Conservation (phyloP, 257 asterid genomes). For the Solanum pinnatisectum region DNA sequence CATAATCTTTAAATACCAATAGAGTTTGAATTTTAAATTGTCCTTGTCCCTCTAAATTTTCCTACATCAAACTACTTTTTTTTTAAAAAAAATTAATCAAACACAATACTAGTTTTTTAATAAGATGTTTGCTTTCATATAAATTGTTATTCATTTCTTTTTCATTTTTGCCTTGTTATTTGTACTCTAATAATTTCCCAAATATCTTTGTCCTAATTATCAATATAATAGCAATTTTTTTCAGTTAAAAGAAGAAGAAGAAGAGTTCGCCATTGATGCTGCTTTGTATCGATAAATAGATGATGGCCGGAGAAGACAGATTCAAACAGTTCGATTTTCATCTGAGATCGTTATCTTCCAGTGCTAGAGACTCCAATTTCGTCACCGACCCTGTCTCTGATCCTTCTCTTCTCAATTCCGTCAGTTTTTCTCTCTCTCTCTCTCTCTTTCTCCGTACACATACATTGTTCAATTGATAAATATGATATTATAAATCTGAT, state of each 20-base stretch:
- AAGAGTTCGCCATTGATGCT: neutral
- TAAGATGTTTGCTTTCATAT: neutral
- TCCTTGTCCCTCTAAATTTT: neutral
- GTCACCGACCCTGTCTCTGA: conserved; percentile 65
- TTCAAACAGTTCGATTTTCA: conserved; percentile 63
- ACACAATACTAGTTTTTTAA: neutral
- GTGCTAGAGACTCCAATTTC: conserved; percentile 70
- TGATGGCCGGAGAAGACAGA: conserved; percentile 19
- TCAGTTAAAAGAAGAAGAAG: neutral
- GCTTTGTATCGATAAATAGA: neutral
- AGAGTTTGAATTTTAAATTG: neutral
- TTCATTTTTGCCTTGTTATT: too few relatives aligned
- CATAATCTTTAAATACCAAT: too few relatives aligned
- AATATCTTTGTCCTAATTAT: neutral
- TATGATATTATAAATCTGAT: neutral
- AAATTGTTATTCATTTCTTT: neutral
- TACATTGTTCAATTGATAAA: neutral
- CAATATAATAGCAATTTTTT: too few relatives aligned
- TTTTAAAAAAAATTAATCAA: too few relatives aligned
- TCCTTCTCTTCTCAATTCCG: conserved; percentile 65
- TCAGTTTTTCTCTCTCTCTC: neutral
- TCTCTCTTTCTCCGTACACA: neutral
- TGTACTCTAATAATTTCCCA: neutral
- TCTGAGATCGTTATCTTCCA: conserved; percentile 60
- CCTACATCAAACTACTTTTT: too few relatives aligned